Evolutionary conservation across 441 rosid genomes (phyloP).

Genomic region (California macrophylla): DNA sequence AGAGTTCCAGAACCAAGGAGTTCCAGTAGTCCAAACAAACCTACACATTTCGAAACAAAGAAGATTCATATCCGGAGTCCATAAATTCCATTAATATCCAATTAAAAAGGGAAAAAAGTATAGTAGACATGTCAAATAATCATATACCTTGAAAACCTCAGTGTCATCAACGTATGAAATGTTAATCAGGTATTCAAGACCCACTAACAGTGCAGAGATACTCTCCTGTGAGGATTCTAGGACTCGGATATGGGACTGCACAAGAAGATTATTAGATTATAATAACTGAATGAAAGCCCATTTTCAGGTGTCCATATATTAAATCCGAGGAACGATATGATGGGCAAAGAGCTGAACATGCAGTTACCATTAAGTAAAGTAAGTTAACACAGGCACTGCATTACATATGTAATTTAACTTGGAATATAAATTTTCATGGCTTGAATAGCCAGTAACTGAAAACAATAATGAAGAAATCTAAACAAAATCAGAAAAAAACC

Average conservation of each 20-base stretch:
- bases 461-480: too few relatives aligned
- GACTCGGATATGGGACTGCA: conserved; percentile 81
- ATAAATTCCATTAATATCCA: too few relatives aligned
- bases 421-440: too few relatives aligned
- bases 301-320: background rate
- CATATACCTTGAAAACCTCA: conserved; percentile 94
- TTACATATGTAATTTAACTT: too few relatives aligned
- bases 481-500: too few relatives aligned
- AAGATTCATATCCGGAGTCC: too few relatives aligned
- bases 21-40: conserved; percentile 99
- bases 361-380: background rate
- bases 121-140: background rate
- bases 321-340: background rate
- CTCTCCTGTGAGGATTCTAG: conserved; percentile 70
- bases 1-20: conserved; percentile 77
- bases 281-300: background rate
- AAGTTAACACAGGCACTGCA: too few relatives aligned
- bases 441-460: too few relatives aligned
- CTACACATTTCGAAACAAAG: conserved; percentile 40
- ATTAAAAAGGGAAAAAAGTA: too few relatives aligned
- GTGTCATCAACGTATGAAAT: conserved; percentile 98
- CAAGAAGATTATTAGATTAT: background rate
- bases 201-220: conserved; percentile 52
- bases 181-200: conserved; percentile 84
- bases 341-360: background rate